A percentile compares a stretch with the other conserved stretches of the same genome.
Evolutionary conservation across 2,329 filamentous ascomycete genomes (phyloP).

Genomic region (Colletotrichum eremochloae): DNA sequence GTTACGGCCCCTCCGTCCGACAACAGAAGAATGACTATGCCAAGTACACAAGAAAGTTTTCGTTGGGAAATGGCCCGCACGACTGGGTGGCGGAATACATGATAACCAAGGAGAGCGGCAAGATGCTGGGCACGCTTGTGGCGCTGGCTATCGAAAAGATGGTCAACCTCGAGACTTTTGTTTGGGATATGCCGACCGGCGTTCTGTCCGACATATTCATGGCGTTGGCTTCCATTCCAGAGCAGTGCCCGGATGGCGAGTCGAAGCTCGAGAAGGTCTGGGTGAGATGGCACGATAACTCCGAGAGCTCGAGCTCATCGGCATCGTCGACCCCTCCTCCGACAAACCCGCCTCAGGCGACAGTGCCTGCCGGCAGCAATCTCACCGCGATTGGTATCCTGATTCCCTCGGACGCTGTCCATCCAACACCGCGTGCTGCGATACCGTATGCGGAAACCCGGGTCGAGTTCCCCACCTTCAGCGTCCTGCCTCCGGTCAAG

Average conservation of each 20-base stretch:
- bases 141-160: constrained; percentile 85
- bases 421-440: constrained; percentile 52
- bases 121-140: constrained; percentile 89
- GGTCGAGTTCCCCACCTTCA: constrained; percentile 85
- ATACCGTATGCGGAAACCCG: constrained; percentile 66
- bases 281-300: constrained; percentile 88
- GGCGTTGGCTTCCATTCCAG: constrained; percentile 78
- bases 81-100: constrained; percentile 87
- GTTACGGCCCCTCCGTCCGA: constrained; percentile 37
- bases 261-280: constrained; percentile 81
- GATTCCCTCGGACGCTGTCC: constrained; percentile 48
- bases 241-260: constrained; percentile 68
- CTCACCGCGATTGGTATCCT: constrained; percentile 59
- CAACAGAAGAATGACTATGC: constrained; percentile 75
- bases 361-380: constrained; percentile 52
- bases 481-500: constrained; percentile 79
- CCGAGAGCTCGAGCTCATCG: constrained; percentile 56
- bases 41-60: constrained; percentile 84
- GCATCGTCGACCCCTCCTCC: constrained; percentile 48
- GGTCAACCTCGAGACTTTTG: constrained; percentile 84
- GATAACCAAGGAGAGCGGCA: constrained; percentile 85
- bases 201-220: constrained; percentile 86
- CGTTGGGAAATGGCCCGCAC: constrained; percentile 82
- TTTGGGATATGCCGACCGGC: constrained; percentile 92
- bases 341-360: constrained; percentile 42